phyloP scores from a whole-genome alignment of 2,329 filamentous ascomycete genomes.

The Mycogone perniciosa region DNA sequence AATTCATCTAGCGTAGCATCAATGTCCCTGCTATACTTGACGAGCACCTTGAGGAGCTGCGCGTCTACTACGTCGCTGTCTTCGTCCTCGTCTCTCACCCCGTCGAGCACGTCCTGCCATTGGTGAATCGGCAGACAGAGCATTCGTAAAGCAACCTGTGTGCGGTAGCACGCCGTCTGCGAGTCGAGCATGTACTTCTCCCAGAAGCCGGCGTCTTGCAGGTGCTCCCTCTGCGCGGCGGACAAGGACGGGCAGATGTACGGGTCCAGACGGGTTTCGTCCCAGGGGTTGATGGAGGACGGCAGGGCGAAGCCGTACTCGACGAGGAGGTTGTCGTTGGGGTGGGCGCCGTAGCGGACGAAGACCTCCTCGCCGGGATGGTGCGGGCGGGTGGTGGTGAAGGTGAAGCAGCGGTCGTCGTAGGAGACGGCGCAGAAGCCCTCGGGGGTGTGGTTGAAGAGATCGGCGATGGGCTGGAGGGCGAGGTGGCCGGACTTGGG shows the following conservation, averaged over 20 bases:
- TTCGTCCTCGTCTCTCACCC: slow-evolving; percentile 39
- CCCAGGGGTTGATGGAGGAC: slow-evolving; percentile 42
- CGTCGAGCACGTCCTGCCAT: slow-evolving; percentile 42
- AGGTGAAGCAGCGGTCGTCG: slow-evolving; percentile 44
- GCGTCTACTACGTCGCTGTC: slow-evolving; percentile 33
- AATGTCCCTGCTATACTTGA: slow-evolving; percentile 30
- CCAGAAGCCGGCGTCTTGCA: slow-evolving; percentile 43
- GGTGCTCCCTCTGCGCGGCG: slow-evolving; percentile 26
- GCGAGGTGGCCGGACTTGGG: slow-evolving; percentile 55
- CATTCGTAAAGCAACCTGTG: slow-evolving; percentile 45
- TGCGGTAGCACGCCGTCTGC: slow-evolving; percentile 47
- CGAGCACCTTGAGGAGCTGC: slow-evolving; percentile 29
- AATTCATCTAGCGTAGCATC: slow-evolving; percentile 26
- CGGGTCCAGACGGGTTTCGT: slow-evolving; percentile 43
- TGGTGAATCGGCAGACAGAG: slow-evolving; percentile 29
- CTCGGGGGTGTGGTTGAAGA: slow-evolving; percentile 54
- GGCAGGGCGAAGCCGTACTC: slow-evolving; percentile 54
- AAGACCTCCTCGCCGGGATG: slow-evolving; percentile 56
- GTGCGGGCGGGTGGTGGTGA: slow-evolving; percentile 47
- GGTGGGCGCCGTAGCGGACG: slow-evolving; percentile 63
- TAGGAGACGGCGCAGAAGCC: slow-evolving; percentile 53
- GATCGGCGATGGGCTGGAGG: slow-evolving; percentile 65
- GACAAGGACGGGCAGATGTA: slow-evolving; percentile 37
- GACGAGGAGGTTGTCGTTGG: slow-evolving; percentile 63
- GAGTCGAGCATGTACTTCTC: slow-evolving; percentile 46